A percentile compares a stretch with the other conserved stretches of the same genome.
Conservation (phyloP, 2,329 filamentous ascomycete species). For the Venturia aucupariae region DNA sequence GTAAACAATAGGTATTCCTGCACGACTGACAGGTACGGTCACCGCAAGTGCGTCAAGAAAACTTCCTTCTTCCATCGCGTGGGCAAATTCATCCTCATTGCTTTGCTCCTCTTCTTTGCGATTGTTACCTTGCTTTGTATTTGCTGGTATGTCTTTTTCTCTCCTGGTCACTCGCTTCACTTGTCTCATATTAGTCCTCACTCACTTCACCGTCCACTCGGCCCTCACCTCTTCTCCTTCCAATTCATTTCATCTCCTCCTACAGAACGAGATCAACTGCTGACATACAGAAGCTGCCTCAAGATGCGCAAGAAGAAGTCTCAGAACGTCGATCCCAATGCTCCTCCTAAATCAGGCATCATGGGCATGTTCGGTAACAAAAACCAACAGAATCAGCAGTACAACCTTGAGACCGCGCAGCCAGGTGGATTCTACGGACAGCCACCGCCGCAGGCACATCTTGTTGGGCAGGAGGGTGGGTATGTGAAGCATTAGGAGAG, state of each 20-base stretch:
- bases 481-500: not conserved
- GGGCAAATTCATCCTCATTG: constrained; percentile 12
- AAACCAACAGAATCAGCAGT: not conserved
- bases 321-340: not conserved
- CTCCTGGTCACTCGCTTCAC: not conserved
- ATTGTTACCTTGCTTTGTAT: not conserved
- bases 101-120: constrained; percentile 9
- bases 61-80: constrained; percentile 11
- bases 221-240: no score
- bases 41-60: not conserved
- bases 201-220: not conserved
- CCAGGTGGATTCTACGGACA: constrained; percentile 5
- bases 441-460: not conserved
- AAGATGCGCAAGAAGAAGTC: constrained; percentile 12
- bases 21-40: constrained; percentile 2
- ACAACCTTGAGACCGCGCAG: constrained; percentile 6
- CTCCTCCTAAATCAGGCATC: not conserved
- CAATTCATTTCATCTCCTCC: not conserved
- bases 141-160: not conserved
- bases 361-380: not conserved
- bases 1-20: not conserved
- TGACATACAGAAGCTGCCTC: constrained; percentile 2
- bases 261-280: not conserved
- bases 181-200: not conserved
- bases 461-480: not conserved